Percentiles rank a stretch among this genome's conserved stretches.
Evolutionary conservation across 2,329 filamentous ascomycete species (phyloP).

Genomic region (Colletotrichum lentis): DNA sequence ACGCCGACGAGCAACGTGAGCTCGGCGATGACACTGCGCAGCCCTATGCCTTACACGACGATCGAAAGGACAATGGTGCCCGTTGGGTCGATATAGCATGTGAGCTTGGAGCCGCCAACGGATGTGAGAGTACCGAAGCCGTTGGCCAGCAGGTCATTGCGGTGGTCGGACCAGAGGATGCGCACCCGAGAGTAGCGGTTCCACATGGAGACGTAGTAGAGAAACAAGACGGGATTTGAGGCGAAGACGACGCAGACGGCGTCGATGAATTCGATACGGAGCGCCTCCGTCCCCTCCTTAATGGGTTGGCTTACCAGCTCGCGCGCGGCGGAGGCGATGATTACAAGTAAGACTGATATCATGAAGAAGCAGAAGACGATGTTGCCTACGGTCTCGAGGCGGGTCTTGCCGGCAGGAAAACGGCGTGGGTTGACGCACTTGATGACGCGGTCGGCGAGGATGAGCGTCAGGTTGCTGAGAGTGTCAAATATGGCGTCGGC

Average conservation of each 20-base stretch:
- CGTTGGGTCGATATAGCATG: conserved; percentile 94
- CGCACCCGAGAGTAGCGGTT: conserved; percentile 90
- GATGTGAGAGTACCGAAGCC: conserved; percentile 90
- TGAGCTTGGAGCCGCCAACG: conserved; percentile 83
- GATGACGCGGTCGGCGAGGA: conserved; percentile 86
- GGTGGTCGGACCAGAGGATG: conserved; percentile 97
- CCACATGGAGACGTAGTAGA: conserved; percentile 91
- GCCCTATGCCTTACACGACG: conserved; percentile 82
- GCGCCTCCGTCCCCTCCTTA: conserved; percentile 64
- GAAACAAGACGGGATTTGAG: conserved; percentile 84
- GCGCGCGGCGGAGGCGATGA: conserved; percentile 85
- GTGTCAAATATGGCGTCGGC: conserved; percentile 97
- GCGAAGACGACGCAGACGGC: conserved; percentile 83
- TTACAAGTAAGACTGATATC: conserved; percentile 87
- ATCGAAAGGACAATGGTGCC: conserved; percentile 87
- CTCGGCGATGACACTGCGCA: conserved; percentile 83
- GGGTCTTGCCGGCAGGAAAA: conserved; percentile 91
- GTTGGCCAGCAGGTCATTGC: conserved; percentile 95
- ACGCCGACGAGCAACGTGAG: conserved; percentile 92
- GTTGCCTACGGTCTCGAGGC: conserved; percentile 94
- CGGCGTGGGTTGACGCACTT: conserved; percentile 83
- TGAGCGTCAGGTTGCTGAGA: conserved; percentile 84
- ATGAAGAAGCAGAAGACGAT: conserved; percentile 97
- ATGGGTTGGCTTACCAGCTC: conserved; percentile 65
- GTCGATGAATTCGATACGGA: conserved; percentile 84